These are phyloP conservation scores for Raffaelea albimanens DNA, from an alignment of 2,329 filamentous ascomycete genomes.

Conservation along the genomic window DNA sequence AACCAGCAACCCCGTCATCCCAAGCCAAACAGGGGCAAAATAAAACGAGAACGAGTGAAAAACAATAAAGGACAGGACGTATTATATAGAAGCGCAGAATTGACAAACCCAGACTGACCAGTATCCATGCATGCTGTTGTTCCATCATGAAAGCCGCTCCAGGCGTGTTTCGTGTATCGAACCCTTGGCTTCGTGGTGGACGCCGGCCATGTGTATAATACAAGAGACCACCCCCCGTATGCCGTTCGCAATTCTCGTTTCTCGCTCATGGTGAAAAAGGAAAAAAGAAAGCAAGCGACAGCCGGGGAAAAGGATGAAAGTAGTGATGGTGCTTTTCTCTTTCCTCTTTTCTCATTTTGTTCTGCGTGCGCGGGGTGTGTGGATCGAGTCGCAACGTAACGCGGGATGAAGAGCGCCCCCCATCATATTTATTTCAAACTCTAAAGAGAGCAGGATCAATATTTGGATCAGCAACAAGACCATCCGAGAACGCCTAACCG, in stretches of 20 bases:
- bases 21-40: neutral
- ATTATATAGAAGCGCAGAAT: neutral
- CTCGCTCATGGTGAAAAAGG: neutral
- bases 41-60: neutral
- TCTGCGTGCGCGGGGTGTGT: neutral
- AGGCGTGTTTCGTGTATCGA: neutral
- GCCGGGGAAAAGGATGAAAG: neutral
- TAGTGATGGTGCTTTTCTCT: neutral
- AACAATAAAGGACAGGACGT: neutral
- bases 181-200: neutral
- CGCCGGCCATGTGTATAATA: too few relatives aligned
- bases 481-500: constrained; percentile 20
- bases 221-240: too few relatives aligned
- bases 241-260: too few relatives aligned
- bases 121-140: neutral
- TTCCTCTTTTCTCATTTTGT: neutral
- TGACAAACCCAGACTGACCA: neutral
- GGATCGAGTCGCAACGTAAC: neutral
- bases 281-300: neutral
- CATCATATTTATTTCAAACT: constrained; percentile 15
- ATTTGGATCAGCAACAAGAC: constrained; percentile 17
- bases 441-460: constrained; percentile 21
- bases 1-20: constrained; percentile 3
- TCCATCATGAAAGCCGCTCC: neutral
- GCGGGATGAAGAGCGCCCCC: constrained; percentile 8